Base-by-base conservation (phyloP, 495 filamentous ascomycete genomes). In the Tuber indicum region DNA sequence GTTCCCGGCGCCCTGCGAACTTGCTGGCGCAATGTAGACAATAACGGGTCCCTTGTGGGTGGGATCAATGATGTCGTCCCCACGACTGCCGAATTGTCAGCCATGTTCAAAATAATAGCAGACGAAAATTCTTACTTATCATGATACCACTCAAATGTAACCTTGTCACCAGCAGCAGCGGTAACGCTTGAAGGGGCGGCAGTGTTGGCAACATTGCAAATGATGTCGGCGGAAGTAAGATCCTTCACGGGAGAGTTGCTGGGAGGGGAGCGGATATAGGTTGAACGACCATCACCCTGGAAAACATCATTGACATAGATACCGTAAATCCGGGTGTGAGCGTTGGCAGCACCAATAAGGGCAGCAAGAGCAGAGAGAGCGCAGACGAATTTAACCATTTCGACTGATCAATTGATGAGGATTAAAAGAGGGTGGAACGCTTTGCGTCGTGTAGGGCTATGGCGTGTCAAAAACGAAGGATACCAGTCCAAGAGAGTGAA, bases 21-120 rank as follows among this genome's bases (percentile, higher is more conserved):
- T 45, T 17, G 86, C 85, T 0, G 72, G 44, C 0, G 87, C 87
- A 74, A 89, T 86, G 80, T 87, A 89, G 75, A 84, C 85, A 72
- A 86, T 84, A 78, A 89, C 83, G 70, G 88, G 87, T 10, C 88
- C 88, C 66, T 85, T 80, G 81, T 89, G 87, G 14, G 86, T 86
- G 44, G 76, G 71, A 70, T 79, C 87, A 72, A 89, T 86, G 79
- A 88, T 88, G 79, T 88, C 87, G 78, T 88, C 88, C 52, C 72
- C 75, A 62, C 84, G 82, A 77, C 49, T 78, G 77, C 86, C 77
- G 83, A 86, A 86, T 76, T 84, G 36, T 76, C 62, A 66, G 58
- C 26, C 45, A 52, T 44, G 17, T 49, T 41, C 26, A 26, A 41
- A 39, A 6, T n/a, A 3, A 49, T 74, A n/a, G 43, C 1, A 19